These are phyloP conservation scores for Solanum hybrid DNA, from an alignment of 305 asterid species.

Conservation along the genomic window DNA sequence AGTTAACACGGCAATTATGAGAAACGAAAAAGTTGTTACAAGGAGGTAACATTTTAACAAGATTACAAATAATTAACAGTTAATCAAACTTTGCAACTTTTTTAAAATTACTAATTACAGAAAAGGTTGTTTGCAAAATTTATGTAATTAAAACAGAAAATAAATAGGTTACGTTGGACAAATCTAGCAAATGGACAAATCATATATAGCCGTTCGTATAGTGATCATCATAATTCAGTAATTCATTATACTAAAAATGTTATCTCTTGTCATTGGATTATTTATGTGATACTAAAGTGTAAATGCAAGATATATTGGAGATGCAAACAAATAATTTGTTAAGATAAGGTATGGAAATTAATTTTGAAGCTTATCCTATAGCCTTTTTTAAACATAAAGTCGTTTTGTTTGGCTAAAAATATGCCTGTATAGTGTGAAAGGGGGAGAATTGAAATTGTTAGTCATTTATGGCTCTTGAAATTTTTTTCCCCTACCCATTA, in stretches of 20 bases:
- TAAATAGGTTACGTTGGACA: not conserved
- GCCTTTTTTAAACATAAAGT: not conserved
- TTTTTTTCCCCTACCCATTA: not conserved
- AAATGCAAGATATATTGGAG: not conserved
- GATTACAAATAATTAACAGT: not conserved
- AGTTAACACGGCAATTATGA: not conserved
- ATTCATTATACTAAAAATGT: not conserved
- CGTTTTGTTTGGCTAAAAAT: slow-evolving; percentile 1
- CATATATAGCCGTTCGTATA: not conserved
- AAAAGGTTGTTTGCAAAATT: not conserved
- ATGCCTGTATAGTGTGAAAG: not conserved
- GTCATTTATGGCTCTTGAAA: not conserved
- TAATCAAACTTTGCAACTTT: not conserved
- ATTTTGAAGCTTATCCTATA: not conserved
- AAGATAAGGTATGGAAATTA: slow-evolving; percentile 6
- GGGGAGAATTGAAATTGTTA: not conserved
- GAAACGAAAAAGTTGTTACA: not conserved
- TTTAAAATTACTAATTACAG: not conserved
- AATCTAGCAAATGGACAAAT: not conserved
- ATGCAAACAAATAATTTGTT: slow-evolving; percentile 5
- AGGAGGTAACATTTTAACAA: not conserved
- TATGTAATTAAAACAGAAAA: not conserved
- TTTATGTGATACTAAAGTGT: not conserved
- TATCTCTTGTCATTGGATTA: not conserved
- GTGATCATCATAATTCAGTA: not conserved